A percentile compares a stretch with the other conserved stretches of the same genome.
Conservation (phyloP, 2,329 filamentous ascomycete genomes). For the Emergomyces pasteurianus region DNA sequence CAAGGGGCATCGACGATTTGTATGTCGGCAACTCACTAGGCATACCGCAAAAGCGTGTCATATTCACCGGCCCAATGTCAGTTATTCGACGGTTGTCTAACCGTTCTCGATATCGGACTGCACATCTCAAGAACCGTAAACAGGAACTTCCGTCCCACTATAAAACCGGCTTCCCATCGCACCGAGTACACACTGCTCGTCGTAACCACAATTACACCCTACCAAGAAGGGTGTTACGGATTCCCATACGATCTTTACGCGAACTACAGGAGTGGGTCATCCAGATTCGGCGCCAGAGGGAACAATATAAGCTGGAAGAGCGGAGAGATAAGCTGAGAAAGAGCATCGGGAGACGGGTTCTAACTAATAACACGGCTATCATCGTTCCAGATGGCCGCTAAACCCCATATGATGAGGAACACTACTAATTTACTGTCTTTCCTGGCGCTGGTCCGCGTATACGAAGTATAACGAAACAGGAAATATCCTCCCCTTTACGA, state of each 20-base stretch:
- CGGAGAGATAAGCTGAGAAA: slow-evolving; percentile 42
- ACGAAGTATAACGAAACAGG: background rate
- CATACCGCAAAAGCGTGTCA: slow-evolving; percentile 38
- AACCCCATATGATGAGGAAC: slow-evolving; percentile 8
- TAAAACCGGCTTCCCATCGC: slow-evolving; percentile 5
- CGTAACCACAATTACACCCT: slow-evolving; percentile 17
- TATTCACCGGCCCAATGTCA: slow-evolving; percentile 30
- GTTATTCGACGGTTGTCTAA: slow-evolving; percentile 23
- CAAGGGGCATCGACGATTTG: slow-evolving; percentile 27
- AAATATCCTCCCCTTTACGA: background rate
- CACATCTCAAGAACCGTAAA: slow-evolving; percentile 11
- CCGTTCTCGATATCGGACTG: slow-evolving; percentile 14
- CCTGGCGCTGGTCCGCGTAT: background rate
- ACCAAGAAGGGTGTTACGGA: slow-evolving; percentile 33
- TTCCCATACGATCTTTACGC: slow-evolving; percentile 41
- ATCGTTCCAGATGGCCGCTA: background rate
- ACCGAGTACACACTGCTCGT: slow-evolving; percentile 5
- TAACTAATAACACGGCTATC: slow-evolving; percentile 19
- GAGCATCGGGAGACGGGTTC: slow-evolving; percentile 39
- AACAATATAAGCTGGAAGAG: slow-evolving; percentile 39
- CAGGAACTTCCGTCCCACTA: slow-evolving; percentile 12
- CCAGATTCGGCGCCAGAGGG: slow-evolving; percentile 30
- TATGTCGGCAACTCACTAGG: slow-evolving; percentile 46
- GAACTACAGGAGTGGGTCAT: slow-evolving; percentile 38
- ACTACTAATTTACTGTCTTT: too few relatives aligned